Evolutionary conservation across 2,329 filamentous ascomycete genomes (phyloP).

Genomic region (Neofusicoccum umdonicola): DNA sequence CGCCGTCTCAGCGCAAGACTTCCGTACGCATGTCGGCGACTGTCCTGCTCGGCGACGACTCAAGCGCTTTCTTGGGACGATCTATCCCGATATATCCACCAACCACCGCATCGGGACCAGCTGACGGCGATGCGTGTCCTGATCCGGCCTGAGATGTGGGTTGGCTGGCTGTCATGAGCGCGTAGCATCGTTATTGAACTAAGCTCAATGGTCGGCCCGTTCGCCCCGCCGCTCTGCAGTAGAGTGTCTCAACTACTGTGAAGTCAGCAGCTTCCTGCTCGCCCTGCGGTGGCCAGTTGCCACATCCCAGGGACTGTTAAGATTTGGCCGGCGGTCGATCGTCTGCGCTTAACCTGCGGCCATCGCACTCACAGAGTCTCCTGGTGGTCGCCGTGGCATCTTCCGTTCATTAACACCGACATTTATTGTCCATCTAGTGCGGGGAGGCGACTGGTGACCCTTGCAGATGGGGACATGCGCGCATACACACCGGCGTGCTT

Average conservation of each 20-base stretch:
- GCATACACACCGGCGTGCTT: not conserved
- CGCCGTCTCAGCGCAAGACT: not conserved
- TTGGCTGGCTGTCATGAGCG: not conserved
- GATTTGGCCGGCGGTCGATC: not conserved
- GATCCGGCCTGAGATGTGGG: not conserved
- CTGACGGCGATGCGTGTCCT: not conserved
- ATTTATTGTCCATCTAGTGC: not conserved
- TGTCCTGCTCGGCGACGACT: not conserved
- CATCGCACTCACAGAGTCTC: not conserved
- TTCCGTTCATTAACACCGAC: not conserved
- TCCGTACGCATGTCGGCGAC: not conserved
- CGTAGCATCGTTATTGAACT: not conserved
- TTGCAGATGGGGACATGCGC: not conserved
- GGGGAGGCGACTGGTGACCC: not conserved
- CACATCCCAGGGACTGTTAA: not conserved
- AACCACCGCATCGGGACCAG: not conserved
- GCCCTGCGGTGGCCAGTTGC: not conserved
- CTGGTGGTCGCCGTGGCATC: not conserved
- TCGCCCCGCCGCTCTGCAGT: not conserved
- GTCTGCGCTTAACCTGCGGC: not conserved
- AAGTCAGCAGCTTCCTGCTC: not conserved
- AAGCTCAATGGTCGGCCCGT: conserved; percentile 5
- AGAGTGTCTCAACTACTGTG: not conserved
- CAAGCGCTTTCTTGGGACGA: not conserved
- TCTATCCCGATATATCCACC: not conserved